Conservation (phyloP, 345 rosid genomes). For the Jatropha curcas region DNA sequence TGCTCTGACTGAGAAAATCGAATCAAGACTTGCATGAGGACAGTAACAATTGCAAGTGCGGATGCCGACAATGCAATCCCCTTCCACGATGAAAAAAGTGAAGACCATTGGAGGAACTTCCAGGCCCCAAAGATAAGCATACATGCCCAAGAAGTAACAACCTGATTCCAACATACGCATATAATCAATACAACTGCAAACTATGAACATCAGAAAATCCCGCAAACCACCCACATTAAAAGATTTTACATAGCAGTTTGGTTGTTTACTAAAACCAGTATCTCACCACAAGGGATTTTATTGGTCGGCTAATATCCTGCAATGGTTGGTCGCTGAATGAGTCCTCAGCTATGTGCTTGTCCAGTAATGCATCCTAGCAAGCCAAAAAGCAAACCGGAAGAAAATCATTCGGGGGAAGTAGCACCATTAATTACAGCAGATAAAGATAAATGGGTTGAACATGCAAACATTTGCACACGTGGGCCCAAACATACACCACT, state of each 20-base stretch:
- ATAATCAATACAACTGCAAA: background rate
- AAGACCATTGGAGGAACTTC: slow-evolving; percentile 40
- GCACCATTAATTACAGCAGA: too few relatives aligned
- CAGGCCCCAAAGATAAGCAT: slow-evolving; percentile 21
- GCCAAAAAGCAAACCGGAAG: background rate
- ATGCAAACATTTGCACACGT: background rate
- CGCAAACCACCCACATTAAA: background rate
- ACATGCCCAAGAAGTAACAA: slow-evolving; percentile 32
- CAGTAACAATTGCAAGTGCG: slow-evolving; percentile 19
- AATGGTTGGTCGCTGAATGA: slow-evolving; percentile 33
- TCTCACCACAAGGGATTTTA: slow-evolving; percentile 36
- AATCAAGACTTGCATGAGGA: slow-evolving; percentile 33
- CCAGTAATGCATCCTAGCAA: slow-evolving; percentile 33
- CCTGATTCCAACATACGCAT: slow-evolving; percentile 18
- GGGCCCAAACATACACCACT: background rate
- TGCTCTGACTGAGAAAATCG: slow-evolving; percentile 36
- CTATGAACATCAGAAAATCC: background rate
- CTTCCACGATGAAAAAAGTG: slow-evolving; percentile 32
- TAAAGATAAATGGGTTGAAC: background rate
- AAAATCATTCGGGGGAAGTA: slow-evolving; percentile 3
- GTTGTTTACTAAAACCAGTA: background rate
- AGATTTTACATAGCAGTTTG: too few relatives aligned
- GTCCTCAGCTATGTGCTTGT: slow-evolving; percentile 29
- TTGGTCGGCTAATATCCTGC: slow-evolving; percentile 31
- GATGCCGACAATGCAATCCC: slow-evolving; percentile 12